Evolutionary conservation across 176 grass and related monocot genomes (phyloP).

Genomic region (Luzula sylvatica): DNA sequence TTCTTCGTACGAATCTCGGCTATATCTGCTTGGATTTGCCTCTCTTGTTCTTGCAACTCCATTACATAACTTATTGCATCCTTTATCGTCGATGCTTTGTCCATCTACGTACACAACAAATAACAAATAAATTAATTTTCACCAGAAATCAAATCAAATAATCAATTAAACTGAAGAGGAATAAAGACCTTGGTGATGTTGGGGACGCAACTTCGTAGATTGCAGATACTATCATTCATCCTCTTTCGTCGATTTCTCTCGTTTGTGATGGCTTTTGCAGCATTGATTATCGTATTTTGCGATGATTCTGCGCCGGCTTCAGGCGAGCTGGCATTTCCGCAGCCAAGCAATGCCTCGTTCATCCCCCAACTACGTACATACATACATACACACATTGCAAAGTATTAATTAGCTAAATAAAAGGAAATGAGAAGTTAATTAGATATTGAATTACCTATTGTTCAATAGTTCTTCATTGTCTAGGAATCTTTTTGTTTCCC

Average conservation of each 20-base stretch:
- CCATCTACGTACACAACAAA: slow-evolving; percentile 31
- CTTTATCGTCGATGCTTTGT: slow-evolving; percentile 53
- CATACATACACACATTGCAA: neutral
- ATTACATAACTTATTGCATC: slow-evolving; percentile 59
- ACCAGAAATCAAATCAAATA: neutral
- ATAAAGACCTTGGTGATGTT: slow-evolving; percentile 49
- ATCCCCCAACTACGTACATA: slow-evolving; percentile 24
- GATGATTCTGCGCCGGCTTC: slow-evolving; percentile 8
- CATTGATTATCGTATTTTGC: neutral
- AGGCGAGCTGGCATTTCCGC: slow-evolving; percentile 18
- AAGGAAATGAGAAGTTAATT: neutral
- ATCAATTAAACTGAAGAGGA: no score
- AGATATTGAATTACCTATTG: slow-evolving; percentile 14
- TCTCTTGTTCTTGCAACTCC: slow-evolving; percentile 41
- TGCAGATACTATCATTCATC: slow-evolving; percentile 54
- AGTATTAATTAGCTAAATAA: neutral
- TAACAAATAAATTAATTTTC: neutral
- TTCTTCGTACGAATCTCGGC: slow-evolving; percentile 19
- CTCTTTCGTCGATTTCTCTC: slow-evolving; percentile 31
- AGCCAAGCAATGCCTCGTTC: slow-evolving; percentile 10
- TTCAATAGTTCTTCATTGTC: slow-evolving; percentile 28
- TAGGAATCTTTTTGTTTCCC: slow-evolving; percentile 34
- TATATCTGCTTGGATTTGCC: slow-evolving; percentile 24
- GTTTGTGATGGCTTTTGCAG: slow-evolving; percentile 5
- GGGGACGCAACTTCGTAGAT: slow-evolving; percentile 50